Conservation (phyloP, 169 alveolate species). For the Plasmodium fragile region DNA sequence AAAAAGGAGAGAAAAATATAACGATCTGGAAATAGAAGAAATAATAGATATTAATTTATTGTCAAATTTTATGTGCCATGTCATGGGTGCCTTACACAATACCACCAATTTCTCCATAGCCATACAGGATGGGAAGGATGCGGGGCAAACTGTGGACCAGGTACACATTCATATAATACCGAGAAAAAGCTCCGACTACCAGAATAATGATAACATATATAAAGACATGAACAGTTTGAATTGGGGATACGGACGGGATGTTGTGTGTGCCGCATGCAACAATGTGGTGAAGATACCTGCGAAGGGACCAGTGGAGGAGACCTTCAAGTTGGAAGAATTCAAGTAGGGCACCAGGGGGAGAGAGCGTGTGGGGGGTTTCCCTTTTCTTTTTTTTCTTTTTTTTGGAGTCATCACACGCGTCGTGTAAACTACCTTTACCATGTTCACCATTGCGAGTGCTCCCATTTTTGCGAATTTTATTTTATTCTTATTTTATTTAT, state of each 20-base stretch:
- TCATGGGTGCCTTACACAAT: slow-evolving; percentile 47
- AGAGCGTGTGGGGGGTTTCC: not conserved
- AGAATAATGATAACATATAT: slow-evolving; percentile 86
- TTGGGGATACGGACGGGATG: slow-evolving; percentile 75
- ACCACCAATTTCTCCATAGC: slow-evolving; percentile 29
- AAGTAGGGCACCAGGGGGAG: not conserved
- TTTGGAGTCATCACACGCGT: not conserved
- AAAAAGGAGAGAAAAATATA: slow-evolving; percentile 73
- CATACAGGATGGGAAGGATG: slow-evolving; percentile 91
- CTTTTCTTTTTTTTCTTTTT: not conserved
- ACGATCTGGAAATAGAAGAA: slow-evolving; percentile 68
- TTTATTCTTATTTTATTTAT: not conserved
- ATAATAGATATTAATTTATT: slow-evolving; percentile 60
- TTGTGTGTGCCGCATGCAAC: slow-evolving; percentile 26
- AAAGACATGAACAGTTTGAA: slow-evolving; percentile 79
- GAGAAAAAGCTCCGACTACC: slow-evolving; percentile 79
- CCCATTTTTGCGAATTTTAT: not conserved
- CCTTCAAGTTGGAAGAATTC: slow-evolving; percentile 72
- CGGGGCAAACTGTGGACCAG: slow-evolving; percentile 94
- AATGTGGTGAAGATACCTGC: slow-evolving; percentile 23
- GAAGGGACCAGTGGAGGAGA: slow-evolving; percentile 13
- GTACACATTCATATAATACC: slow-evolving; percentile 93
- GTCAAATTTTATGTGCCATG: slow-evolving; percentile 68
- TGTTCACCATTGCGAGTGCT: not conserved
- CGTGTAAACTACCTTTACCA: not conserved